phyloP scores from a whole-genome alignment of 495 filamentous ascomycete species.

The Penicillium canescens region DNA sequence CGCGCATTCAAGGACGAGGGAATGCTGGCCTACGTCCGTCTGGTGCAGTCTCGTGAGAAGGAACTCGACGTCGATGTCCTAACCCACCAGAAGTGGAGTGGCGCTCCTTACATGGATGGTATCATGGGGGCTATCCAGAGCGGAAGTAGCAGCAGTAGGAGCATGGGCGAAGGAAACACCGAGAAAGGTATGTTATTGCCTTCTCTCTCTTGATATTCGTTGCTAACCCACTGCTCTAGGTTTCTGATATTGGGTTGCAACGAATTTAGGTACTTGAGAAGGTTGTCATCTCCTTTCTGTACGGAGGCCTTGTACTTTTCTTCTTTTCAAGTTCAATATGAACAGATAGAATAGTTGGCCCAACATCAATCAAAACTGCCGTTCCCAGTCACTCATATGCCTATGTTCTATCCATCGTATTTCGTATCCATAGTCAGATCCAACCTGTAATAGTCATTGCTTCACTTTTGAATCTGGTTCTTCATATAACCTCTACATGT shows the following conservation, averaged over 20 bases:
- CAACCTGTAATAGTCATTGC: no score
- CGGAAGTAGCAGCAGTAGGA: slow-evolving; percentile 78
- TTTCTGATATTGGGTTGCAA: neutral
- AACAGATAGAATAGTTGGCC: no score
- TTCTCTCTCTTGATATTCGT: neutral
- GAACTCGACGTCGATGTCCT: slow-evolving; percentile 91
- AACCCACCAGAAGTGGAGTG: slow-evolving; percentile 98
- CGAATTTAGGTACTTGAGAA: no score
- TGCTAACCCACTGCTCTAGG: neutral
- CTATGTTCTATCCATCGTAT: no score
- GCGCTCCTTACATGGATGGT: slow-evolving; percentile 88
- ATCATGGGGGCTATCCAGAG: slow-evolving; percentile 91
- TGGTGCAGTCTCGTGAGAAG: slow-evolving; percentile 87
- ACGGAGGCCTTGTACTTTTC: no score
- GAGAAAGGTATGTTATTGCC: slow-evolving; percentile 50
- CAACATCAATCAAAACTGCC: no score
- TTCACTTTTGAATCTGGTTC: no score
- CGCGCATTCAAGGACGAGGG: slow-evolving; percentile 82
- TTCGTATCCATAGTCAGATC: no score
- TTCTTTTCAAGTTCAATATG: no score
- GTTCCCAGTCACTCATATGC: no score
- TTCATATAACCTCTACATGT: no score
- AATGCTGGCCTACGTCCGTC: slow-evolving; percentile 92
- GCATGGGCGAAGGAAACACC: slow-evolving; percentile 83
- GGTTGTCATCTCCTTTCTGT: no score